Base-by-base conservation (phyloP, 306 rosid genomes). In the Cicer arietinum region DNA sequence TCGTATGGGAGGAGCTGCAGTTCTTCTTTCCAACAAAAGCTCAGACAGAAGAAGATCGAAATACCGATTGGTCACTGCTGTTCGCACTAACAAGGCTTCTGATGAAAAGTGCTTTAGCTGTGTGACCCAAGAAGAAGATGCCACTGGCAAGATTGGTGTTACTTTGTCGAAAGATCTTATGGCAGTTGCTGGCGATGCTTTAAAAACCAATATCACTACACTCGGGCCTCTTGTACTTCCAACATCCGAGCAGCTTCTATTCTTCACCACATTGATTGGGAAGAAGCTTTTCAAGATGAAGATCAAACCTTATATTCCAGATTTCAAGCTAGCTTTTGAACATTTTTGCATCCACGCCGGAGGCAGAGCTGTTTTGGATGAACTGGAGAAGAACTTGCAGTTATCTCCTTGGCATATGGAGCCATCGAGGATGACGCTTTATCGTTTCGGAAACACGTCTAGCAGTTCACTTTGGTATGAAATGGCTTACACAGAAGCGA, bases 391-490 rank as follows among this genome's bases (percentile, higher is more conserved):
- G 83, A 92, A 92, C 86, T 81, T 92, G 95, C 92, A 92, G 82
- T 82, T 92, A 9, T 85, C 95, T 1, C 86, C 87, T 69, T 92
- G 98, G 96, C 96, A 92, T 83, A 92, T 92, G 98, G 98, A 92
- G 79, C 98, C 98, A 17, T 92, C 98, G 8, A 87, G 98, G 83
- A 90, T 92, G 98, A 92, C 96, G n/a, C 88, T 92, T 0, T 88
- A 87, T 76, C 86, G 98, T 12, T 92, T 92, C 13, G 98, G 98
- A 45, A 92, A 92, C 89, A 90, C 96, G 10, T 92, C 96, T 4
- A 92, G 96, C 84, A 92, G 96, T 81, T 92, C 98, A 12, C 91
- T 90, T 53, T 92, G 98, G 96, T 92, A 92, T 62, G 98, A 90
- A 77, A 60, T 92, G 83, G 96, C 98, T 6, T 92, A 92, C 74